Percentiles rank a stretch among this genome's conserved stretches.
Evolutionary conservation across 371 early-diverging fungal genomes (phyloP).

Genomic region (Rhizopus arrhizus): DNA sequence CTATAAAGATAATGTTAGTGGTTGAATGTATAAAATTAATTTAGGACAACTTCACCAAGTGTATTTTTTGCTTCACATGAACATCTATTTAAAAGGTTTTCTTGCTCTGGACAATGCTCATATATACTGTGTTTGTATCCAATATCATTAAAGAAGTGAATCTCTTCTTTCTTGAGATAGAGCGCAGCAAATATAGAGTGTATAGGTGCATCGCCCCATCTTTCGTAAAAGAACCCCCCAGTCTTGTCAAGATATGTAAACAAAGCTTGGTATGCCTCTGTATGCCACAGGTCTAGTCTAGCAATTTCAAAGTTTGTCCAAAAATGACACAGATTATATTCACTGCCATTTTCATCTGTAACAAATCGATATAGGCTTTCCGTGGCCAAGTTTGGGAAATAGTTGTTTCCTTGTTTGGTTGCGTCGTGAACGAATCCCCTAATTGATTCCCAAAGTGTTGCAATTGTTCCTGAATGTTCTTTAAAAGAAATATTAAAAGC

Average conservation of each 20-base stretch:
- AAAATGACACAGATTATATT: conserved; percentile 78
- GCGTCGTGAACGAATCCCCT: conserved; percentile 36
- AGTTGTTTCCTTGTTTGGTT: conserved; percentile 23
- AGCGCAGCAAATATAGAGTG: conserved; percentile 84
- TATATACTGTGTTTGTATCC: conserved; percentile 76
- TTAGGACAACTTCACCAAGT: conserved; percentile 21
- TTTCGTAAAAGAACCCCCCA: conserved; percentile 74
- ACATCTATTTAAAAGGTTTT: conserved; percentile 27
- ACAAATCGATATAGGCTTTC: conserved; percentile 34
- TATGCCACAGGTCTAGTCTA: conserved; percentile 77
- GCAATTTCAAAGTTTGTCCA: conserved; percentile 95
- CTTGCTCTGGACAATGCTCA: conserved; percentile 68
- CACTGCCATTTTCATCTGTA: conserved; percentile 28
- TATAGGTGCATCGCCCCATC: conserved; percentile 96
- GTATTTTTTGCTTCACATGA: conserved; percentile 38
- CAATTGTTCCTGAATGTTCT: conserved; percentile 76
- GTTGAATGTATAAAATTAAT: no score
- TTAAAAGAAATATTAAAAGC: conserved; percentile 70
- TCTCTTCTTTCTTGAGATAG: conserved; percentile 62
- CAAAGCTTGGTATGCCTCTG: conserved; percentile 53
- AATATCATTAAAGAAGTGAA: conserved; percentile 91
- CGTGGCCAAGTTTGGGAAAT: conserved; percentile 22
- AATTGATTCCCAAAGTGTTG: conserved; percentile 68
- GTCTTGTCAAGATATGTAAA: conserved; percentile 52
- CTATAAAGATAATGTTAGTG: conserved; percentile 15